Evolutionary conservation across 108 stramenopile species (phyloP), one percentile per base, ranked within the genome.

Genomic region (Conticribra guillardii): DNA sequence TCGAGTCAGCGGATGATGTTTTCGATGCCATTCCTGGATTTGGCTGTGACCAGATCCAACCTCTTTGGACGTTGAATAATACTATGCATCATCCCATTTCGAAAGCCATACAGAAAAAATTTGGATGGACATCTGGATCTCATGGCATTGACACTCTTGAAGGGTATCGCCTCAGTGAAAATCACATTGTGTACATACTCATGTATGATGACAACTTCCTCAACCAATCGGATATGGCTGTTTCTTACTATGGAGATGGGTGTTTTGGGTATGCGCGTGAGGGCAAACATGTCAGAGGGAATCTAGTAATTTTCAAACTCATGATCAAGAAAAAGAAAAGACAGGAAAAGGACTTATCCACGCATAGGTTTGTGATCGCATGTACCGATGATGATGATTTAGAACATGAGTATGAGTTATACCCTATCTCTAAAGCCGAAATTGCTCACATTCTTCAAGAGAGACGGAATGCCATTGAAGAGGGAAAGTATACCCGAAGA

Each of bases 131-230:
- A n/a, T n/a, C n/a, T n/a, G n/a, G n/a, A n/a, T n/a, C n/a, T n/a
- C n/a, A n/a, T n/a, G n/a, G n/a, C n/a, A n/a, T n/a, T n/a, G n/a
- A n/a, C n/a, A n/a, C n/a, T n/a, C n/a, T n/a, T n/a, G n/a, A n/a
- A n/a, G n/a, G n/a, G n/a, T n/a, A n/a, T n/a, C n/a, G n/a, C n/a
- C n/a, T n/a, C 47, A 63, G 62, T 63, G 62, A 63, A 23, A 29
- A 30, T 63, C 23, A 31, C 26, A 21, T 50, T 30, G 28, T 48
- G 3, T 63, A 49, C 62, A 26, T 47, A 23, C 62, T 63, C 46
- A 63, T 63, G 62, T 48, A 63, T 30, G 62, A 63, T 49, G 62
- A 63, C 47, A 63, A 63, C 48, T 63, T 63, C 1, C 22, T 63
- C 28, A 28, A 28, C 5, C 45, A 48, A n/a, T 49, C 46, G 29